These are phyloP conservation scores for Coccomyxa sp. DNA, from an alignment of 139 green algal genomes.

Conservation along the genomic window DNA sequence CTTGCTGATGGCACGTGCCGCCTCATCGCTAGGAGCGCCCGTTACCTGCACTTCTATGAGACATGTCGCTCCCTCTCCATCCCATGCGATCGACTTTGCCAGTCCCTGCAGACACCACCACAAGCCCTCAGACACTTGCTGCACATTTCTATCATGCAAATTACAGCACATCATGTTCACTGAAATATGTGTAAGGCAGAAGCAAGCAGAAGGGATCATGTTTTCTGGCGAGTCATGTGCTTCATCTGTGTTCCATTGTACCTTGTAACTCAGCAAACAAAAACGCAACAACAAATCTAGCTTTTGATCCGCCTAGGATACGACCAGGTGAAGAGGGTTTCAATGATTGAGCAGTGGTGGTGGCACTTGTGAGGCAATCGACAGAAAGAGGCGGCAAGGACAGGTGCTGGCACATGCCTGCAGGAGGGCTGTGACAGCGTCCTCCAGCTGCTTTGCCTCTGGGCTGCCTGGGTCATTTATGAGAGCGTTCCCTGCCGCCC, in stretches of 20 bases:
- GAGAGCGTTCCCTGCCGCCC: constrained; percentile 43
- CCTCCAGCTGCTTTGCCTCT: constrained; percentile 71
- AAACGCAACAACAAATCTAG: too few species aligned
- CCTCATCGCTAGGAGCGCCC: constrained; percentile 38
- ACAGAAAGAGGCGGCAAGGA: constrained; percentile 4
- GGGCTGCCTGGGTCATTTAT: constrained; percentile 59
- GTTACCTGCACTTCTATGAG: constrained; percentile 82
- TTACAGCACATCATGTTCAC: background rate
- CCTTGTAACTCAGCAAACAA: too few species aligned
- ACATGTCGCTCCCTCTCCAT: constrained; percentile 96
- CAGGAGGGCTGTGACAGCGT: constrained; percentile 83
- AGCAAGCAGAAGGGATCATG: too few species aligned
- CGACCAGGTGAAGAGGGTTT: too few species aligned
- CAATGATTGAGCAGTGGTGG: too few species aligned
- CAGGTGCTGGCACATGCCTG: constrained; percentile 36
- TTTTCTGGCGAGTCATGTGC: too few species aligned
- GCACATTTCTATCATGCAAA: background rate
- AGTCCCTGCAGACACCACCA: constrained; percentile 55
- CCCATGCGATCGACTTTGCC: constrained; percentile 97
- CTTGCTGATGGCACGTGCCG: constrained; percentile 65
- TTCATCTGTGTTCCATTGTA: too few species aligned
- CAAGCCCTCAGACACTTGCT: background rate
- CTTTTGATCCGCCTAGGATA: too few species aligned
- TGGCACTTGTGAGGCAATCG: background rate
- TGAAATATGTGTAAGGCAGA: background rate